Percentiles rank a stretch among this genome's conserved stretches.
These are phyloP conservation scores for Lachancea cidri DNA, from an alignment of 805 yeast genomes.

Conservation along the genomic window DNA sequence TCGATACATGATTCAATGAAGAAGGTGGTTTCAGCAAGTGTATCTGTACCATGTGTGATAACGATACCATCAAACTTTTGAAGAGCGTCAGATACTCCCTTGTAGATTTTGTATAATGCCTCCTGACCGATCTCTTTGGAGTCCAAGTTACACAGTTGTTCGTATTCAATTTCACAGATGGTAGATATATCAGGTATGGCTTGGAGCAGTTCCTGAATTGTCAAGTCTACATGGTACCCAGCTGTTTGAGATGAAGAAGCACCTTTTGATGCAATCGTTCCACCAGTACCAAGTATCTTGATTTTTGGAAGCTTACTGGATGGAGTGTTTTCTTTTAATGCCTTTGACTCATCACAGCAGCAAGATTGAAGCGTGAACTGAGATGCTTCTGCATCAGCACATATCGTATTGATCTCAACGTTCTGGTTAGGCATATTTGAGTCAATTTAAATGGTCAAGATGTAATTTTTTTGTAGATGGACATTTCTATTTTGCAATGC, in stretches of 20 bases:
- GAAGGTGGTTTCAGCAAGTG: constrained; percentile 63
- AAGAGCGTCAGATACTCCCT: constrained; percentile 42
- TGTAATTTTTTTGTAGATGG: neutral
- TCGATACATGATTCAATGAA: constrained; percentile 48
- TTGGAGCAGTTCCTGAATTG: constrained; percentile 46
- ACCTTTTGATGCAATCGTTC: constrained; percentile 55
- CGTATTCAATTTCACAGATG: constrained; percentile 54
- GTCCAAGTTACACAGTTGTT: constrained; percentile 58
- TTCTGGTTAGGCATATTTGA: constrained; percentile 23
- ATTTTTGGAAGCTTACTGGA: constrained; percentile 29
- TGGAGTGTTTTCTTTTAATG: neutral
- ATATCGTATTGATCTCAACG: constrained; percentile 31
- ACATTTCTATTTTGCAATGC: neutral
- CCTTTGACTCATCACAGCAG: neutral
- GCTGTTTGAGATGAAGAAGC: constrained; percentile 44
- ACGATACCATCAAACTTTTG: constrained; percentile 52
- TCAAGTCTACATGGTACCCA: constrained; percentile 48
- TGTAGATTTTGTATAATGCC: constrained; percentile 42
- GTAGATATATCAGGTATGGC: constrained; percentile 52
- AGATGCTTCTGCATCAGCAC: constrained; percentile 30
- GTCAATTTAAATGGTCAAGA: neutral
- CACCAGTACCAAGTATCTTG: constrained; percentile 54
- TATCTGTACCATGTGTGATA: constrained; percentile 68
- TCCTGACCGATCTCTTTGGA: constrained; percentile 50
- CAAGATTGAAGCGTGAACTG: constrained; percentile 23